Conservation (phyloP, 768 basidiomycete species). For the Gymnopilus dilepis region DNA sequence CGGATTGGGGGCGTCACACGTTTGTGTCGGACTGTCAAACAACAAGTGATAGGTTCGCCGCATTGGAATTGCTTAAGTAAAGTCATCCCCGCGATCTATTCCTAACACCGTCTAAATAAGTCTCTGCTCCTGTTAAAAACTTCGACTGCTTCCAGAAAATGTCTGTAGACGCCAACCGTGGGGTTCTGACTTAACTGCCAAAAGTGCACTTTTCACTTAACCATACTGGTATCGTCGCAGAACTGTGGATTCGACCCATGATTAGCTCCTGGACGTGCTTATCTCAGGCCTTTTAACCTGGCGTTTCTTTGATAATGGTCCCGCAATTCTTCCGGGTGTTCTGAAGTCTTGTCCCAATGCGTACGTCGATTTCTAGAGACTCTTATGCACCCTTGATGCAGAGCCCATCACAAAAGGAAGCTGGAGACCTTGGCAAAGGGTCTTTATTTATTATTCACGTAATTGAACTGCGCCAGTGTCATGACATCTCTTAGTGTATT, state of each 20-base stretch:
- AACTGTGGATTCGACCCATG: slow-evolving; percentile 1
- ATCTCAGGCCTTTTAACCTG: background rate
- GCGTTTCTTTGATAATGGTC: background rate
- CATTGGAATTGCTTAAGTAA: slow-evolving; percentile 5
- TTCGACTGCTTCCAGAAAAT: slow-evolving; percentile 3
- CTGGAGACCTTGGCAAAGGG: background rate
- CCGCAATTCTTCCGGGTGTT: background rate
- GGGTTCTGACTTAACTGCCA: slow-evolving; percentile 1
- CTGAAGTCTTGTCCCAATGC: background rate
- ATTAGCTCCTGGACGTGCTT: background rate
- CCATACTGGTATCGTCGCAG: background rate
- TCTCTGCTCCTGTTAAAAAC: background rate
- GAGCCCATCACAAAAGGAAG: background rate
- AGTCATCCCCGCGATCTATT: slow-evolving; percentile 3
- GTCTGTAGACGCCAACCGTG: slow-evolving; percentile 5
- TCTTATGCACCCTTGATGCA: background rate
- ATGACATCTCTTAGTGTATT: background rate
- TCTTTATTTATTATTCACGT: background rate
- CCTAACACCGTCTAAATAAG: slow-evolving; percentile 4
- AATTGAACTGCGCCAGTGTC: background rate
- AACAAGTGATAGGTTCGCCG: background rate
- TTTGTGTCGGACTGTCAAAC: slow-evolving; percentile 6
- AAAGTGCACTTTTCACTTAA: slow-evolving; percentile 3
- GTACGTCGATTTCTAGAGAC: background rate
- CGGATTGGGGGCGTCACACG: slow-evolving; percentile 7